A percentile compares a stretch with the other conserved stretches of the same genome.
phyloP scores from a whole-genome alignment of 352 stramenopile genomes.

The Phytopythium cucurbitacearum region DNA sequence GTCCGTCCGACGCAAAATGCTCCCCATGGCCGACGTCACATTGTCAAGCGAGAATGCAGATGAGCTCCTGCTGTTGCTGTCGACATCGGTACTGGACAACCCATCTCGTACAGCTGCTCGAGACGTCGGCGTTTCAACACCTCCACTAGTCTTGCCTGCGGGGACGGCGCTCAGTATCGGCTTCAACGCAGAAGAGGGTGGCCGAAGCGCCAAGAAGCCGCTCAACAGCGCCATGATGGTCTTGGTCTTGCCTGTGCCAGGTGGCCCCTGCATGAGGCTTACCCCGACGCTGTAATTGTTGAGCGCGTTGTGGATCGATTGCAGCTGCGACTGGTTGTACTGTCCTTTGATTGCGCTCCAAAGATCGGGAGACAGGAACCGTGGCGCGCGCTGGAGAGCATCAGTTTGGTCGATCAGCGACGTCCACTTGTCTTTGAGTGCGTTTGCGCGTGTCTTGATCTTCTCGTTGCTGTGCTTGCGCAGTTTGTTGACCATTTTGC shows the following conservation, averaged over 20 bases:
- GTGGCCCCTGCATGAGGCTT: slow-evolving; percentile 92
- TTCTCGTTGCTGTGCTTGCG: slow-evolving; percentile 67
- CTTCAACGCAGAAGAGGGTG: slow-evolving; percentile 47
- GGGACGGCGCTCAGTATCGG: slow-evolving; percentile 13
- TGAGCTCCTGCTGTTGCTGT: background rate
- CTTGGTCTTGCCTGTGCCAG: slow-evolving; percentile 94
- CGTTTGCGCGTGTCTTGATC: slow-evolving; percentile 34
- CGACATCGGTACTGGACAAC: background rate
- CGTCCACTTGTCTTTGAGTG: slow-evolving; percentile 81
- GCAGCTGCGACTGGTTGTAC: slow-evolving; percentile 86
- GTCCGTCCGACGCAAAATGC: slow-evolving; percentile 56
- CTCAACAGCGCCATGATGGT: slow-evolving; percentile 87
- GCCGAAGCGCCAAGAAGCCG: slow-evolving; percentile 59
- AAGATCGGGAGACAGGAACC: slow-evolving; percentile 53
- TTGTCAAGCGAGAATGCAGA: slow-evolving; percentile 50
- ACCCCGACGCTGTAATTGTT: slow-evolving; percentile 86
- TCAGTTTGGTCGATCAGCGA: slow-evolving; percentile 68
- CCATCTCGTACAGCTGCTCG: background rate
- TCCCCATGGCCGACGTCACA: slow-evolving; percentile 32
- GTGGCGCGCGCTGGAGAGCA: slow-evolving; percentile 41
- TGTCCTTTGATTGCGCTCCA: slow-evolving; percentile 73
- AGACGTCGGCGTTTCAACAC: background rate
- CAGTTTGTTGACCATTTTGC: slow-evolving; percentile 82
- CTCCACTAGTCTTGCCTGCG: background rate
- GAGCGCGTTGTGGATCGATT: slow-evolving; percentile 82